Evolutionary conservation across 2,329 filamentous ascomycete genomes (phyloP).

Genomic region (Trichoderma pleuroti): DNA sequence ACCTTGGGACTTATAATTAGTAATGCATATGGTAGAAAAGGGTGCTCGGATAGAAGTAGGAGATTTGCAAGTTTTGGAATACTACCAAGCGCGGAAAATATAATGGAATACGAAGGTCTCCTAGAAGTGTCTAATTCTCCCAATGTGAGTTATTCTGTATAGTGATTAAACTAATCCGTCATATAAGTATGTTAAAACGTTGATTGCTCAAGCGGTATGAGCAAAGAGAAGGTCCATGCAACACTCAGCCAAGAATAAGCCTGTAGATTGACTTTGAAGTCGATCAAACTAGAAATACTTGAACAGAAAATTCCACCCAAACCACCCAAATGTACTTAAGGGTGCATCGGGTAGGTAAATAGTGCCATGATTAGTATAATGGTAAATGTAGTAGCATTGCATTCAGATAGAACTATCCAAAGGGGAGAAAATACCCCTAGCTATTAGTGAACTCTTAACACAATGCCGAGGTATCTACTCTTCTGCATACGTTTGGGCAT

Average conservation of each 20-base stretch:
- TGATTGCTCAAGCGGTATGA: not conserved
- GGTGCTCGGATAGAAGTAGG: not conserved
- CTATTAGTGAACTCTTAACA: not conserved
- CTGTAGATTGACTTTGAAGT: not conserved
- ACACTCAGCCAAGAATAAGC: not conserved
- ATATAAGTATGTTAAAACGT: not conserved
- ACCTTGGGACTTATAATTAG: not conserved
- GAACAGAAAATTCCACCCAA: not conserved
- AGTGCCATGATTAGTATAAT: not conserved
- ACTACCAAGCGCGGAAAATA: not conserved
- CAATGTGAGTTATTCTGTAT: not conserved
- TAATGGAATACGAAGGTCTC: not conserved
- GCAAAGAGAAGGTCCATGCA: not conserved
- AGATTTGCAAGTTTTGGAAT: not conserved
- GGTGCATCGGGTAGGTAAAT: not conserved
- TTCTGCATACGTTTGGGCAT: not conserved
- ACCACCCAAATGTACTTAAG: not conserved
- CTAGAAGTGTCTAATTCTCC: not conserved
- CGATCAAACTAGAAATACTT: not conserved
- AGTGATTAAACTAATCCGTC: not conserved
- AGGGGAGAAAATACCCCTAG: not conserved
- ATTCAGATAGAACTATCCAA: not conserved
- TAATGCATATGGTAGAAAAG: not conserved
- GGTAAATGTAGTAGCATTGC: not conserved
- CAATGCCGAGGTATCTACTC: not conserved